These are phyloP conservation scores for Teunomyces kruisii DNA, from an alignment of 805 yeast species.

Conservation along the genomic window DNA sequence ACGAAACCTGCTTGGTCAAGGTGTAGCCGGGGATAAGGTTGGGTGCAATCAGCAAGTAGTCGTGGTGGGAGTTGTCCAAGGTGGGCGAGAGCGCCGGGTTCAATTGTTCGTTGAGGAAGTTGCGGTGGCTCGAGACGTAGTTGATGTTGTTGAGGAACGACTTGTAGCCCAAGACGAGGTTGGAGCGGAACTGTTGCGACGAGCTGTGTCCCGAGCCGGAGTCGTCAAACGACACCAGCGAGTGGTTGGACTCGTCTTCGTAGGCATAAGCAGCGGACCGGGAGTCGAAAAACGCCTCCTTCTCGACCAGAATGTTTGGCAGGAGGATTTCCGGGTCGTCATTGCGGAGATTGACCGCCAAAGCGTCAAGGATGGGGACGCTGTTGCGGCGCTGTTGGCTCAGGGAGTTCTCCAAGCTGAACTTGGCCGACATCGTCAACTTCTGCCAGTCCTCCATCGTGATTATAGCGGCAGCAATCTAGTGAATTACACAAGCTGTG, in stretches of 20 bases:
- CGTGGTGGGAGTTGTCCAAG: slow-evolving; percentile 9
- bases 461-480: no score
- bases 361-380: not conserved
- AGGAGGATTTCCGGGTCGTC: no score
- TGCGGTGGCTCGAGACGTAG: slow-evolving; percentile 20
- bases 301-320: no score
- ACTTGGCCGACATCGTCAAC: no score
- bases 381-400: not conserved
- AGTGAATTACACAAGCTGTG: no score
- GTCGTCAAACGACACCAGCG: slow-evolving; percentile 7
- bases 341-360: not conserved
- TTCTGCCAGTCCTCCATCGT: no score
- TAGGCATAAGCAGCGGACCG: no score
- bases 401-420: no score
- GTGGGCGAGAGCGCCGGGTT: slow-evolving; percentile 9
- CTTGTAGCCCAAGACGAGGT: slow-evolving; percentile 14
- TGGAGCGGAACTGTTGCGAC: slow-evolving; percentile 5
- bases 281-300: not conserved
- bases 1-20: slow-evolving; percentile 17
- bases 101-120: slow-evolving; percentile 14
- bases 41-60: slow-evolving; percentile 14
- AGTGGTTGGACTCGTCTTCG: not conserved
- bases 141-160: slow-evolving; percentile 28
- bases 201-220: not conserved
- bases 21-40: slow-evolving; percentile 23